Conservation (phyloP, 768 basidiomycete genomes). For the Lactifluus rugatus region DNA sequence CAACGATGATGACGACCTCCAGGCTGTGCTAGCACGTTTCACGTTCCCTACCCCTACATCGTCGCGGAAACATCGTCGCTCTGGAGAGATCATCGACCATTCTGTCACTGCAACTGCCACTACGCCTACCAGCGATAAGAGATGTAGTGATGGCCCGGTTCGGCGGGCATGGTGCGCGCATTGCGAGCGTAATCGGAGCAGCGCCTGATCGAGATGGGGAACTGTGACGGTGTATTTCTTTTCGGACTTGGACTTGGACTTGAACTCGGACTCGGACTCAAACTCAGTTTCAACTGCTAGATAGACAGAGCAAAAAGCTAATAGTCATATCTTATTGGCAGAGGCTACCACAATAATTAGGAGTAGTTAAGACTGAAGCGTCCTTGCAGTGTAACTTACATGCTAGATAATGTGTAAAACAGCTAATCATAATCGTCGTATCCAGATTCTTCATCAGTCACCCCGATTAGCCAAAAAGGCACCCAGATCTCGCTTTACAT, state of each 20-base stretch:
- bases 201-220: not conserved
- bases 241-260: not conserved
- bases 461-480: slow-evolving; percentile 16
- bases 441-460: not conserved
- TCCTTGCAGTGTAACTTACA: too few species aligned
- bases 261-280: not conserved
- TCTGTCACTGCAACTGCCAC: not conserved
- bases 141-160: not conserved
- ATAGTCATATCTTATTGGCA: not conserved
- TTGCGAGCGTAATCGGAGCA: not conserved
- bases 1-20: not conserved
- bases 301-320: not conserved
- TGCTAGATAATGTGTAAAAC: too few species aligned
- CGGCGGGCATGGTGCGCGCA: slow-evolving; percentile 1
- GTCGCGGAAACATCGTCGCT: slow-evolving; percentile 2
- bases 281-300: not conserved
- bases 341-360: not conserved
- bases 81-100: not conserved
- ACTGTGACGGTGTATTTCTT: not conserved
- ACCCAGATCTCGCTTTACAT: slow-evolving; percentile 11
- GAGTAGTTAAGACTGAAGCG: not conserved
- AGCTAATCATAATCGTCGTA: not conserved
- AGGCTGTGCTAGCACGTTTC: slow-evolving; percentile 6
- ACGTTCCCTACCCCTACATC: slow-evolving; percentile 5
- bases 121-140: not conserved